Percentiles rank a stretch among this genome's conserved stretches.
phyloP scores from a whole-genome alignment of 768 basidiomycete species.

The Fomitopsis serialis region DNA sequence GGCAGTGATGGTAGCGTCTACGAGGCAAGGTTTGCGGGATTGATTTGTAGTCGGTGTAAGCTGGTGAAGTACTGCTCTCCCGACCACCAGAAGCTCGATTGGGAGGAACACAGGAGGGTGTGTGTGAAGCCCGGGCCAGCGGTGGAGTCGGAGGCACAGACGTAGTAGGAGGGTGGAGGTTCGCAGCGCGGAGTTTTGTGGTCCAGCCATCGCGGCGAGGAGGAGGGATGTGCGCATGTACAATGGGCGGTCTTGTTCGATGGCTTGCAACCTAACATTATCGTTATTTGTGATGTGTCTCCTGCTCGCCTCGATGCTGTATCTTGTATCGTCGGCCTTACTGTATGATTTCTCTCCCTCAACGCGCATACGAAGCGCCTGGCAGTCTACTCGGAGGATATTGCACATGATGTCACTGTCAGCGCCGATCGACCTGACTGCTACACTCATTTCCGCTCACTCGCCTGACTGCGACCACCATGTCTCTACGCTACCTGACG shows the following conservation, averaged over 20 bases:
- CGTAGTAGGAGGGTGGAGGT: neutral
- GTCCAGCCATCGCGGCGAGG: neutral
- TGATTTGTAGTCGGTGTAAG: constrained; percentile 72
- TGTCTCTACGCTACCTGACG: constrained; percentile 62
- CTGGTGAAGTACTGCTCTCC: constrained; percentile 74
- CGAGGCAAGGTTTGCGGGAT: constrained; percentile 31
- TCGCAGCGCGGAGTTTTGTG: neutral
- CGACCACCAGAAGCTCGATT: constrained; percentile 71
- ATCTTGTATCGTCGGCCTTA: neutral
- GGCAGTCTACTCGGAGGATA: neutral
- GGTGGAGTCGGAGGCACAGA: constrained; percentile 1
- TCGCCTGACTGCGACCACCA: constrained; percentile 18
- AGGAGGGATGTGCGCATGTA: too few relatives aligned
- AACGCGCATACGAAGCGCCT: too few relatives aligned
- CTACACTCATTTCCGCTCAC: neutral
- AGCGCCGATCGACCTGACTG: too few relatives aligned
- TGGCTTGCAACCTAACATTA: neutral
- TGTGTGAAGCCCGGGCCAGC: constrained; percentile 38
- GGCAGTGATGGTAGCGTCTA: constrained; percentile 35
- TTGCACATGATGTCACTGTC: constrained; percentile 1
- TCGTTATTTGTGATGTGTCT: neutral
- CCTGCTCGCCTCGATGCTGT: neutral
- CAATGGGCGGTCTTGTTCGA: neutral
- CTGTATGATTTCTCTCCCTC: too few relatives aligned
- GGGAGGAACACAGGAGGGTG: constrained; percentile 73